A percentile compares a stretch with the other conserved stretches of the same genome.
Conservation (phyloP, 2,329 filamentous ascomycete species). For the Diaporthe batatas region DNA sequence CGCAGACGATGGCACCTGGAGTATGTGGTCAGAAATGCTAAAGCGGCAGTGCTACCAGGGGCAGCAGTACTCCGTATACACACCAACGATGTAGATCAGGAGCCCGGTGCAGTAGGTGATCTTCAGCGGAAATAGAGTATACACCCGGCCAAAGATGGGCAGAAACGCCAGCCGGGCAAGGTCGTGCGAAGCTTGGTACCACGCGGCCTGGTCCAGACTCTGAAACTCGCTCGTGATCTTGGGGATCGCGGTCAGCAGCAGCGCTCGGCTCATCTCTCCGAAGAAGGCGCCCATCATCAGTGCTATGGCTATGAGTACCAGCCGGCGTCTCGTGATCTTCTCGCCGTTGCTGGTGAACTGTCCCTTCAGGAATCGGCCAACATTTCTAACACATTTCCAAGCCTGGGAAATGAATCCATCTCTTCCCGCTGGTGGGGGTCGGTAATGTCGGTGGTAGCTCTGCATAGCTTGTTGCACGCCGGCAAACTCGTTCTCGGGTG, state of each 20-base stretch:
- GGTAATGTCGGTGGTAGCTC: background rate
- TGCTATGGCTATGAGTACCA: background rate
- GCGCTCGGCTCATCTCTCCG: background rate
- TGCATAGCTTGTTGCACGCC: background rate
- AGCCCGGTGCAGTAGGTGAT: background rate
- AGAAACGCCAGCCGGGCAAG: constrained; percentile 12
- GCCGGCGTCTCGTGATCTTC: background rate
- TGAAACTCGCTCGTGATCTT: constrained; percentile 37
- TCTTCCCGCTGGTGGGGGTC: no score
- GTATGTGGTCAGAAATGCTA: background rate
- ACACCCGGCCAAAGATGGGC: background rate
- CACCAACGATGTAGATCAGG: background rate
- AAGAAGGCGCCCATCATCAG: background rate
- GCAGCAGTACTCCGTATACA: background rate
- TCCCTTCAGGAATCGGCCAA: background rate
- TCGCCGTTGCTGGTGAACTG: constrained; percentile 1
- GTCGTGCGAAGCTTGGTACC: constrained; percentile 27
- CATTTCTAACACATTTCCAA: background rate
- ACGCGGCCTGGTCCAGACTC: constrained; percentile 25
- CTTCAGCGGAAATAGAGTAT: background rate
- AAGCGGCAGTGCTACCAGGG: accelerated
- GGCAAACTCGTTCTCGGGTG: background rate
- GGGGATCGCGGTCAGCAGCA: constrained; percentile 29
- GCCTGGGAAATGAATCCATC: background rate
- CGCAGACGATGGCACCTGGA: background rate